Evolutionary conservation across 2,329 filamentous ascomycete genomes (phyloP), one percentile per base, ranked within the genome.

Genomic region (Zymoseptoria passerinii): DNA sequence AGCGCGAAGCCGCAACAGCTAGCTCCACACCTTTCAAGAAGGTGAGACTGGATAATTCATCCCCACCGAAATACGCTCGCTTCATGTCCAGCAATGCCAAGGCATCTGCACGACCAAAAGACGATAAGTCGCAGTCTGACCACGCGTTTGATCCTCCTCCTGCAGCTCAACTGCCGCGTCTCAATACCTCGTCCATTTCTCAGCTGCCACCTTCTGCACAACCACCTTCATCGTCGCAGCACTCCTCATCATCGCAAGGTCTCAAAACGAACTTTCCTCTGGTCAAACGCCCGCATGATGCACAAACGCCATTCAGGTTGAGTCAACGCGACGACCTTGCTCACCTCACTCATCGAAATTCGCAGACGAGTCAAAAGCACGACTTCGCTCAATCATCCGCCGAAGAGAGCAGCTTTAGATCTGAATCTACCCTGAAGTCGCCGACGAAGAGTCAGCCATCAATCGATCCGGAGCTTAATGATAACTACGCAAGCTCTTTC

Each of bases 211-310:
- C 58, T n/a, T 50, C 62, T 35, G 58, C 58, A 40, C 62, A 65
- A 44, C 68, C 53, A 51, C 64, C 54, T 63, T 67, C 56, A 51
- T 67, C 67, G 8, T 66, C 68, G 48, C 63, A 62, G 29, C 65
- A 67, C 61, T 50, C 72, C 67, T 59, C 63, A 44, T 68, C 66
- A 3, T 76, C 75, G 4, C 77, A 80, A 62, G 66, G 68, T 63
- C 67, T 78, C 61, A 79, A 77, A 20, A 75, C 90, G 27, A 80
- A 79, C 28, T 95, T 90, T 67, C 81, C 87, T 1, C 82, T 91
- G 10, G 88, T 92, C 20, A 95, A 95, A 73, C 84, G 92, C 65
- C 81, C 86, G 0, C 80, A 84, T 65, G 83, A 89, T 65, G 80
- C 83, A 4, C 79, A 78, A 59, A 88, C 86, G 0, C 76, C 80